phyloP scores from a whole-genome alignment of 768 basidiomycete species.

The Coprinopsis strossmayeri region DNA sequence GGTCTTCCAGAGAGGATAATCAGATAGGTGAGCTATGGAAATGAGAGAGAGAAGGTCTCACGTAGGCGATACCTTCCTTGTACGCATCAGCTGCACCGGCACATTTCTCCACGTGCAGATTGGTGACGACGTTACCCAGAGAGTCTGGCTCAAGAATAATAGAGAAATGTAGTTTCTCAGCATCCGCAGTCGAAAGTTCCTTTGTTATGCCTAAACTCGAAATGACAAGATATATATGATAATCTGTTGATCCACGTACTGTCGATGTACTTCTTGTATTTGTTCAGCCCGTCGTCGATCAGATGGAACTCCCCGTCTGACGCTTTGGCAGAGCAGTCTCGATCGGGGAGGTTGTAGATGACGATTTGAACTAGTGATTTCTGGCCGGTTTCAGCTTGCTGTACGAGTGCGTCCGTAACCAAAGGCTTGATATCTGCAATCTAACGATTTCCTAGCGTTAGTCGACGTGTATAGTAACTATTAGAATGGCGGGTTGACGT shows the following conservation, averaged over 20 bases:
- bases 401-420: conserved; percentile 7
- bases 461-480: neutral
- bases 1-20: conserved; percentile 16
- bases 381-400: conserved; percentile 12
- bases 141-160: conserved; percentile 28
- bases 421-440: conserved; percentile 8
- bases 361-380: conserved; percentile 24
- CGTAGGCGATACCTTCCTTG: conserved; percentile 16
- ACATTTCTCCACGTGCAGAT: conserved; percentile 22
- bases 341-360: conserved; percentile 28
- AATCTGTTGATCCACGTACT: conserved; percentile 9
- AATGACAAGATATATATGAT: neutral
- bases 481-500: neutral
- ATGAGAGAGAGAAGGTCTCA: neutral
- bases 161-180: conserved; percentile 21
- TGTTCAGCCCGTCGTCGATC: conserved; percentile 21
- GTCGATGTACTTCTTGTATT: conserved; percentile 26
- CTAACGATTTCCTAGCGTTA: neutral
- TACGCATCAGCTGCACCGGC: conserved; percentile 22
- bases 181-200: conserved; percentile 14
- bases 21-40: neutral
- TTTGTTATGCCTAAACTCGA: conserved; percentile 12
- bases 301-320: conserved; percentile 25
- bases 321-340: conserved; percentile 28
- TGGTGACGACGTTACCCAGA: conserved; percentile 25